Base-by-base conservation (phyloP, 805 yeast species). In the Saccharomyces kudriavzevii region DNA sequence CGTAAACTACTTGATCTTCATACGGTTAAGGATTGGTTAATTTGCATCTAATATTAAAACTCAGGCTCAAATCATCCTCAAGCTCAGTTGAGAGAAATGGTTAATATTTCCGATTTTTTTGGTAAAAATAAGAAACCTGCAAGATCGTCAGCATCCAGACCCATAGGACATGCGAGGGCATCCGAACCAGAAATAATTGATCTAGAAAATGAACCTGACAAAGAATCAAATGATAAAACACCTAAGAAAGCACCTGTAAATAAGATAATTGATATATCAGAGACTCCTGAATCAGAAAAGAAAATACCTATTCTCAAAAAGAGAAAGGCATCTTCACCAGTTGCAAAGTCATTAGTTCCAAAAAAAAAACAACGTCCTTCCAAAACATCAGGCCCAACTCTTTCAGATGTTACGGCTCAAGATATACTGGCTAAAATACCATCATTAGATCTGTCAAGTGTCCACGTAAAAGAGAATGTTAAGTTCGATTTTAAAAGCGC, bases 401-500 rank as follows among this genome's bases (percentile, higher is more conserved):
- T n/a, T n/a, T 17, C 43, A 17, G 50, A 46, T 17, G 29, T 40
- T 2, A 59, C 66, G 11, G 66, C 67, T 13, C 61, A 60, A 14
- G 69, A 66, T 25, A 59, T 68, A 5, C 71, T 90, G 28, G 74
- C 78, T 5, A 72, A 75, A 6, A 86, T 91, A 47, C 87, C 91
- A 1, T 90, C 89, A 61, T 91, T 94, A 0, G 85, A 77, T 48
- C 76, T 88, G 9, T 78, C 81, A 6, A 77, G 71, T 25, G 71
- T 60, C 3, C 74, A 76, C 10, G 80, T 78, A 3, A 79, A 77
- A 26, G 72, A 77, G 50, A 78, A 77, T 43, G 77, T 80, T 62
- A 82, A 79, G 56, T 81, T 74, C 62, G 77, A 80, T 58, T 87
- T 82, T 59, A 77, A 79, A 64, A 81, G 80, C 58, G 60, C 69